Percentiles rank a stretch among this genome's conserved stretches.
These are phyloP conservation scores for Penicillium subrubescens DNA, from an alignment of 495 filamentous ascomycete genomes.

Conservation along the genomic window DNA sequence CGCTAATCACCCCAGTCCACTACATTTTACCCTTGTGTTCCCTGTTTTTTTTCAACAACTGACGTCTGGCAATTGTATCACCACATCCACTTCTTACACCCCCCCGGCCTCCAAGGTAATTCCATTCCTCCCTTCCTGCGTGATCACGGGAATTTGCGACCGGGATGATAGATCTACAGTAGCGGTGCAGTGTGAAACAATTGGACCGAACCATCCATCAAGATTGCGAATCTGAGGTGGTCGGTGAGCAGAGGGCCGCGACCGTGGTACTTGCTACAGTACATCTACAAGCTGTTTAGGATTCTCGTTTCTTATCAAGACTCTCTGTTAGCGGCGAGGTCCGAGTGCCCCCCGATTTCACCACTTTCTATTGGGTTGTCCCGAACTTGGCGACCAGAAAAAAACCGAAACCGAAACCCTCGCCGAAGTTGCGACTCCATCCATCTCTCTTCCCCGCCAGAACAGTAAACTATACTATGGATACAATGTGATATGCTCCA, in stretches of 20 bases:
- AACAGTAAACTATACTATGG: not conserved
- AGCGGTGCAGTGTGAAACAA: not conserved
- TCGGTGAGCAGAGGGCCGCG: not conserved
- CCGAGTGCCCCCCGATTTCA: slow-evolving; percentile 7
- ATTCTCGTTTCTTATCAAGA: slow-evolving; percentile 8
- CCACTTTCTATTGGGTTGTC: slow-evolving; percentile 7
- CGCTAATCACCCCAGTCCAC: slow-evolving; percentile 12
- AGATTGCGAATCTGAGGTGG: not conserved
- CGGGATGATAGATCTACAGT: not conserved
- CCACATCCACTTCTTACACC: slow-evolving; percentile 2
- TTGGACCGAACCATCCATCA: not conserved
- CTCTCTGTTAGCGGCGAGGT: slow-evolving; percentile 10
- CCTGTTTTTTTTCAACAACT: slow-evolving; percentile 10
- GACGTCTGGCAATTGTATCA: slow-evolving; percentile 10
- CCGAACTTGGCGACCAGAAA: slow-evolving; percentile 1
- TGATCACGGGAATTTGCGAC: not conserved
- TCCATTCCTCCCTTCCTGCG: not conserved
- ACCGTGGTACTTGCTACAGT: not conserved
- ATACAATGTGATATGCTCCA: not conserved
- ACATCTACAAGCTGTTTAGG: not conserved
- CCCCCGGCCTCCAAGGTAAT: not conserved
- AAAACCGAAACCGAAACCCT: slow-evolving; percentile 4
- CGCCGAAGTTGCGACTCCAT: not conserved
- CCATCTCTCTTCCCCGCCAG: not conserved
- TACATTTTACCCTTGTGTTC: not conserved